phyloP scores from a whole-genome alignment of 1,284 basidiomycete species.

The Mycena sp. region DNA sequence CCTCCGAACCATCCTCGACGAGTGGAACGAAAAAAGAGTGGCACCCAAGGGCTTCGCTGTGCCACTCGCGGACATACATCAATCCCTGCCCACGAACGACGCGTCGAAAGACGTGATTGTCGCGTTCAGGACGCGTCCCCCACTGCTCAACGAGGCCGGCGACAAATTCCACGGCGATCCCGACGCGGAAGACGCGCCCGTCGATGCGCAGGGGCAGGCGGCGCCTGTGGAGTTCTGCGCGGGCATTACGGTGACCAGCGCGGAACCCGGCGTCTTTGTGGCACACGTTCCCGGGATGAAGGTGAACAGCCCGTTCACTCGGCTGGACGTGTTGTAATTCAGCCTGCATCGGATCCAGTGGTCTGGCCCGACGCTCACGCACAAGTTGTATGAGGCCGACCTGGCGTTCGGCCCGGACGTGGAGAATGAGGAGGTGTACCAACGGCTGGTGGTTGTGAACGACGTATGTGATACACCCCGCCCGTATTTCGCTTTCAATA shows the following conservation, averaged over 20 bases:
- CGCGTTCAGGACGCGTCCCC: constrained; percentile 46
- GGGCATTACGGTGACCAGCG: constrained; percentile 35
- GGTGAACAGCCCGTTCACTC: constrained; percentile 28
- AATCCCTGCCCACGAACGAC: constrained; percentile 14
- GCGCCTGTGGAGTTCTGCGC: constrained; percentile 33
- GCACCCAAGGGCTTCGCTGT: constrained; percentile 27
- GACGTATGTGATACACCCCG: constrained; percentile 35
- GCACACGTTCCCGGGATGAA: constrained; percentile 48
- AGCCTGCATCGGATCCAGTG: constrained; percentile 33
- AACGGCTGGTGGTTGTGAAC: constrained; percentile 42
- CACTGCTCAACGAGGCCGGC: constrained; percentile 40
- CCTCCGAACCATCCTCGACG: constrained; percentile 36
- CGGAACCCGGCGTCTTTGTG: constrained; percentile 44
- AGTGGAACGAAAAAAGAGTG: constrained; percentile 35
- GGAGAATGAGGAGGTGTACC: constrained; percentile 46
- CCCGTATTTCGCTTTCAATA: not conserved
- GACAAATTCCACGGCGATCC: constrained; percentile 34
- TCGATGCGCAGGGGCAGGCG: not conserved
- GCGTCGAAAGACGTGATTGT: constrained; percentile 44
- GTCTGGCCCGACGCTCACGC: constrained; percentile 46
- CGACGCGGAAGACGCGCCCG: constrained; percentile 21
- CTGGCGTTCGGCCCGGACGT: constrained; percentile 44
- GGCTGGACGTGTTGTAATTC: not conserved
- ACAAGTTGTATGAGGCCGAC: constrained; percentile 45
- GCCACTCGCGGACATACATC: constrained; percentile 22